A percentile compares a stretch with the other conserved stretches of the same genome.
phyloP scores from a whole-genome alignment of 805 yeast genomes.

The Yarrowia hollandica region DNA sequence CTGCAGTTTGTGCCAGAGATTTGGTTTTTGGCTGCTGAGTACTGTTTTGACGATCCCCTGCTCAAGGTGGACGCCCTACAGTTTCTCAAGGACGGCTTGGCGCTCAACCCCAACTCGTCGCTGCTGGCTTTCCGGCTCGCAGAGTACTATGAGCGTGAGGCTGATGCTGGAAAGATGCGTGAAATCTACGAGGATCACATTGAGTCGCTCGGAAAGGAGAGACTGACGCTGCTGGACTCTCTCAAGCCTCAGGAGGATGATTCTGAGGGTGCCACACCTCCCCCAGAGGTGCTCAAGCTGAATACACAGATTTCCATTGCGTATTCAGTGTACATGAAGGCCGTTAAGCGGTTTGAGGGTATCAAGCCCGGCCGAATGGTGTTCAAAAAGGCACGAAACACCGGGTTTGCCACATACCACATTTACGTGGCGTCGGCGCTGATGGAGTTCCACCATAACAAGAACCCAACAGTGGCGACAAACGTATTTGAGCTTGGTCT shows the following conservation, averaged over 20 bases:
- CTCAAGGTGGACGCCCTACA: constrained; percentile 42
- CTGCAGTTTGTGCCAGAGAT: constrained; percentile 67
- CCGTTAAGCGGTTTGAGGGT: constrained; percentile 65
- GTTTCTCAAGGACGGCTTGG: constrained; percentile 54
- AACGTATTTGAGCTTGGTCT: constrained; percentile 79
- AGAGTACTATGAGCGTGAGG: constrained; percentile 65
- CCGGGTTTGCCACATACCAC: constrained; percentile 64
- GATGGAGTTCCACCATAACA: constrained; percentile 68
- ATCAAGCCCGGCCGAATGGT: constrained; percentile 69
- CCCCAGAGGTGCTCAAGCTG: constrained; percentile 12
- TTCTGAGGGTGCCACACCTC: no score
- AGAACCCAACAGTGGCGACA: constrained; percentile 60
- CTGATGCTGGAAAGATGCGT: constrained; percentile 52
- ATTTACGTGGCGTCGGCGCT: constrained; percentile 79
- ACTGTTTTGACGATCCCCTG: constrained; percentile 47
- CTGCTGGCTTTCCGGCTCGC: constrained; percentile 66
- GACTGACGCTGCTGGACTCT: constrained; percentile 39
- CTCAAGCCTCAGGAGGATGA: constrained; percentile 32
- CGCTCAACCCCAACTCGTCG: constrained; percentile 68
- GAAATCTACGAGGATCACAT: constrained; percentile 54
- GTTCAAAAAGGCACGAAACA: constrained; percentile 69
- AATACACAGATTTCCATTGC: constrained; percentile 54
- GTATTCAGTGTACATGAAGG: constrained; percentile 68
- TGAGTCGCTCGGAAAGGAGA: constrained; percentile 46
- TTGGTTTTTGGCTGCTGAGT: constrained; percentile 59